Conservation (phyloP, 768 basidiomycete genomes). For the Calocera viscosa region DNA sequence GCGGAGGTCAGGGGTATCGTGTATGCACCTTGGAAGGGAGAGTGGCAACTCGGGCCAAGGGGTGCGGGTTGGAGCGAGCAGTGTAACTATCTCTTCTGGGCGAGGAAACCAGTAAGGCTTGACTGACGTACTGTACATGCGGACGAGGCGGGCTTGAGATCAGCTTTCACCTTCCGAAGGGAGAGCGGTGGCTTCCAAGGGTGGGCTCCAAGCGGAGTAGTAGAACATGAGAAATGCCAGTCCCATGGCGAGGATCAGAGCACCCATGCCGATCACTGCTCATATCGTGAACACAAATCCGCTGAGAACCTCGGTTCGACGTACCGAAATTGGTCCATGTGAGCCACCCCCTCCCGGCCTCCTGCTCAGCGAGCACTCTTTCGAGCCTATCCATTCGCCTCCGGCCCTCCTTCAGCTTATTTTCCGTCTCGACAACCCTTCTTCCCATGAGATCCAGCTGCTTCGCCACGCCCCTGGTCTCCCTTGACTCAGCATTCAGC, state of each 20-base stretch:
- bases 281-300: not conserved
- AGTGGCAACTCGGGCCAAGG: slow-evolving; percentile 58
- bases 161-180: not conserved
- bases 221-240: not conserved
- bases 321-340: slow-evolving; percentile 4
- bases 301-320: not conserved
- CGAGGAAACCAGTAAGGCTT: slow-evolving; percentile 43
- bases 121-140: not conserved
- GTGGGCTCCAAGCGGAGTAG: not conserved
- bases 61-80: slow-evolving; percentile 40
- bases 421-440: not conserved
- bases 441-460: not conserved
- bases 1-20: slow-evolving; percentile 71
- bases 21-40: slow-evolving; percentile 56
- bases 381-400: not conserved
- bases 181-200: not conserved
- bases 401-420: not conserved
- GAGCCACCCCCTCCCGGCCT: slow-evolving; percentile 1
- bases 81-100: slow-evolving; percentile 82
- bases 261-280: not conserved
- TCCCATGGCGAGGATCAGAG: not conserved
- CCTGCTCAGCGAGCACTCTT: not conserved
- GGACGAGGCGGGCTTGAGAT: not conserved
- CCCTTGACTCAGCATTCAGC: not conserved
- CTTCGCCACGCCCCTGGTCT: not conserved